Evolutionary conservation across 169 alveolate species (phyloP).

Genomic region (Condylostoma magnum): DNA sequence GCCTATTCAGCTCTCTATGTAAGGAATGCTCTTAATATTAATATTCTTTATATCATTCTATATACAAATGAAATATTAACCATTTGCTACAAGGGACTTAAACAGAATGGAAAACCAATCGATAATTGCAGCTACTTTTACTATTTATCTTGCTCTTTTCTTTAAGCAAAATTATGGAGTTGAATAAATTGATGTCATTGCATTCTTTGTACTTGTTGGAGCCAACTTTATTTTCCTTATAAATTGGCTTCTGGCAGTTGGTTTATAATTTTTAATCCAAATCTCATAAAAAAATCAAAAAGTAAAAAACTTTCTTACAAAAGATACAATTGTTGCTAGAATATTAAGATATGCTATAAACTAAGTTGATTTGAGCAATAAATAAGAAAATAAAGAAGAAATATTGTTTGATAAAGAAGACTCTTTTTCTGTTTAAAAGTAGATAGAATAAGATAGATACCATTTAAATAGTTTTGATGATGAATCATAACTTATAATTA

Average conservation of each 20-base stretch:
- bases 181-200: neutral
- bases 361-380: too few species aligned
- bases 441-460: too few species aligned
- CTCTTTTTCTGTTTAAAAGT: too few species aligned
- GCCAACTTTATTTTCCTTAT: neutral
- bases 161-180: neutral
- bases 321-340: too few species aligned
- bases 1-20: neutral
- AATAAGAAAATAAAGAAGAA: too few species aligned
- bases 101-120: slow-evolving; percentile 7
- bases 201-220: neutral
- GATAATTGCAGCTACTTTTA: neutral
- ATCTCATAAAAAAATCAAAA: too few species aligned
- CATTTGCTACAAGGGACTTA: neutral
- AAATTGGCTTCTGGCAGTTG: slow-evolving; percentile 1
- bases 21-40: neutral
- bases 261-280: too few species aligned
- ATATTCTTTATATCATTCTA: neutral
- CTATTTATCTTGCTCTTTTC: neutral
- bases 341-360: too few species aligned
- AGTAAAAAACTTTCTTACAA: too few species aligned
- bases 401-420: too few species aligned
- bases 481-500: too few species aligned
- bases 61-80: neutral
- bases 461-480: too few species aligned